Conservation (phyloP, 139 green algal species). For the Coelastrella sp. region DNA sequence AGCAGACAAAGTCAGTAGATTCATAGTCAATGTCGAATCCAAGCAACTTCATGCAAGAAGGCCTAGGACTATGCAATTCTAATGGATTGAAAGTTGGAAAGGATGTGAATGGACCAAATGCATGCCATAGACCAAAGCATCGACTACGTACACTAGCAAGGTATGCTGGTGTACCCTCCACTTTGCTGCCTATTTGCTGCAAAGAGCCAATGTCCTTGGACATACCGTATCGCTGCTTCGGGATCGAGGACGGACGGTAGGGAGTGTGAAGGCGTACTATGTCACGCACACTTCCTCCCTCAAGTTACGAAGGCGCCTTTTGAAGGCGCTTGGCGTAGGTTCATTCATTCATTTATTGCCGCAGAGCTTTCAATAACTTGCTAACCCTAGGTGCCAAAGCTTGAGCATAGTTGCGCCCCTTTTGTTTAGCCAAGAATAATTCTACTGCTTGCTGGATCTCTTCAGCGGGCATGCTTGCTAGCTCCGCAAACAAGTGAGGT, state of each 20-base stretch:
- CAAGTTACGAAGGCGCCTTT: no score
- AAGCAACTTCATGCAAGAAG: not conserved
- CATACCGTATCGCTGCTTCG: no score
- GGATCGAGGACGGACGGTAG: no score
- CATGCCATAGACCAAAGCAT: not conserved
- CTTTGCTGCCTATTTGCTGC: no score
- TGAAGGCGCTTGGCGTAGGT: no score
- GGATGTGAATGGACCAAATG: not conserved
- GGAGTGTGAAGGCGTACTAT: no score
- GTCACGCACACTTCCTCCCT: no score
- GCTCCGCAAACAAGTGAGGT: not conserved
- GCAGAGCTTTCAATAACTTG: no score
- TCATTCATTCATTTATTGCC: no score
- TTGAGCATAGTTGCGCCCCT: not conserved
- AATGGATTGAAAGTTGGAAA: not conserved
- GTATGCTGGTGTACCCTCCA: not conserved
- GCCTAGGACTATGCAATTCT: constrained; percentile 1
- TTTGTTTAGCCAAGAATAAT: not conserved
- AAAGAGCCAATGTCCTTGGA: no score
- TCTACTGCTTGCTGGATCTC: not conserved
- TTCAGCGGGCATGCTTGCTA: not conserved
- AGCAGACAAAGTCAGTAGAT: not conserved
- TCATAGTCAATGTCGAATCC: not conserved
- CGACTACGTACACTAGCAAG: not conserved
- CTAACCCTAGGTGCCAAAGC: not conserved